Evolutionary conservation across 257 asterid species (phyloP).

Genomic region (Euphrasia confusa): DNA sequence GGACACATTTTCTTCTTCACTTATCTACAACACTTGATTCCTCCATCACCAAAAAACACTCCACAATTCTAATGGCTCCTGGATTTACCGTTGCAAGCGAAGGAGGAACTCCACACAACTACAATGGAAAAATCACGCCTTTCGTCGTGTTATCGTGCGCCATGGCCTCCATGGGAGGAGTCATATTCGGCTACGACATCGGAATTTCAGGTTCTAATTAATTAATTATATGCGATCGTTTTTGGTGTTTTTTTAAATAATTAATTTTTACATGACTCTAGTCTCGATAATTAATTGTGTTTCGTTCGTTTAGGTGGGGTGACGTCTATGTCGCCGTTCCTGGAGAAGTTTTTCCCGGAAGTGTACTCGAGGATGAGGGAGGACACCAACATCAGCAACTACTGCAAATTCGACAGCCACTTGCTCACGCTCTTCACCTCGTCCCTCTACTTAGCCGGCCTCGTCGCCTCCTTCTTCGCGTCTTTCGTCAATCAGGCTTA

Average conservation of each 20-base stretch:
- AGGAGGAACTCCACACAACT: slow-evolving; percentile 40
- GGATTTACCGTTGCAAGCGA: slow-evolving; percentile 33
- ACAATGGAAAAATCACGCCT: slow-evolving; percentile 55
- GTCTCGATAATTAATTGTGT: background rate
- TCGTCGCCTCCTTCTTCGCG: slow-evolving; percentile 41
- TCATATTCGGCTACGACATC: slow-evolving; percentile 79
- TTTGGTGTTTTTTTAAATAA: too few species aligned
- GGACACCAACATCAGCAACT: slow-evolving; percentile 32
- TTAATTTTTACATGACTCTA: background rate
- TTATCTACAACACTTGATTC: too few species aligned
- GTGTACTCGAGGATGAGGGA: slow-evolving; percentile 31
- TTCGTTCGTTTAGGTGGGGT: slow-evolving; percentile 39
- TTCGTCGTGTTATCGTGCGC: slow-evolving; percentile 61
- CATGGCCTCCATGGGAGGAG: slow-evolving; percentile 82
- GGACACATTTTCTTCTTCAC: too few species aligned
- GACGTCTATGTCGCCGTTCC: slow-evolving; percentile 40
- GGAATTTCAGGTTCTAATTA: slow-evolving; percentile 70
- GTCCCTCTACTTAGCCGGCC: slow-evolving; percentile 40
- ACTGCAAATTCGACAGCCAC: slow-evolving; percentile 49
- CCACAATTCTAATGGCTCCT: slow-evolving; percentile 42
- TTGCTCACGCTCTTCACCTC: slow-evolving; percentile 38
- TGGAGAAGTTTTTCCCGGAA: slow-evolving; percentile 43
- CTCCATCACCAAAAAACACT: too few species aligned
- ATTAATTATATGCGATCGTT: too few species aligned
- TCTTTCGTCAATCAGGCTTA: slow-evolving; percentile 33